A percentile compares a stretch with the other conserved stretches of the same genome.
phyloP scores from a whole-genome alignment of 2,329 filamentous ascomycete species.

The Cladosporium sp. region DNA sequence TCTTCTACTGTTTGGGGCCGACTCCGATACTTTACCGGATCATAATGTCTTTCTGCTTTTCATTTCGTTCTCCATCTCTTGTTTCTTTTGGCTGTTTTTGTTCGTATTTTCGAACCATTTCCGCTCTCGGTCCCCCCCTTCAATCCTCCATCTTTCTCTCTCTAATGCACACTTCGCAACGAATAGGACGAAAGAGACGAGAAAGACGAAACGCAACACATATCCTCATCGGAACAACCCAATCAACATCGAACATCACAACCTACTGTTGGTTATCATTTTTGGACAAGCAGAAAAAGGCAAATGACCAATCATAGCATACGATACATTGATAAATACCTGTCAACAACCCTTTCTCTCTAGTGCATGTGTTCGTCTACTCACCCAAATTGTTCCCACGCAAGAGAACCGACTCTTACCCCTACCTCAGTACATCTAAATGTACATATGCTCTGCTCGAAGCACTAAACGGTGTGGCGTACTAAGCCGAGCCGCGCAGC shows the following conservation, averaged over 20 bases:
- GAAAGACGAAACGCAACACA: neutral
- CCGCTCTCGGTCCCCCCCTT: neutral
- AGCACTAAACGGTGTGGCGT: neutral
- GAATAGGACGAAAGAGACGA: slow-evolving; percentile 8
- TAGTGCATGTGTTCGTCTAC: neutral
- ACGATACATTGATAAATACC: neutral
- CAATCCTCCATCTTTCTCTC: neutral
- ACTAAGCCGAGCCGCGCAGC: neutral
- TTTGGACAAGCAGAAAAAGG: neutral
- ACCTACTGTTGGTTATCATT: too few relatives aligned
- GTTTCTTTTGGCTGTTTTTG: neutral
- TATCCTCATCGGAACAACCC: neutral
- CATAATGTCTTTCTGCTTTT: slow-evolving; percentile 11
- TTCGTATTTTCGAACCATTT: neutral
- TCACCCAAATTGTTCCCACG: neutral
- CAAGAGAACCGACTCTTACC: neutral
- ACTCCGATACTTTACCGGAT: slow-evolving; percentile 3
- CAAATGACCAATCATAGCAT: neutral
- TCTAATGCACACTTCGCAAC: neutral
- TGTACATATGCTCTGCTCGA: neutral
- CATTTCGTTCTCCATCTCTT: neutral
- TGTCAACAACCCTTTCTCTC: neutral
- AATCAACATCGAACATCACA: neutral
- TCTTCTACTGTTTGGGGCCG: neutral
- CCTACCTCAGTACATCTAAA: neutral